These are phyloP conservation scores for Blastocystis hominis DNA, from an alignment of 352 stramenopile species.

Conservation along the genomic window DNA sequence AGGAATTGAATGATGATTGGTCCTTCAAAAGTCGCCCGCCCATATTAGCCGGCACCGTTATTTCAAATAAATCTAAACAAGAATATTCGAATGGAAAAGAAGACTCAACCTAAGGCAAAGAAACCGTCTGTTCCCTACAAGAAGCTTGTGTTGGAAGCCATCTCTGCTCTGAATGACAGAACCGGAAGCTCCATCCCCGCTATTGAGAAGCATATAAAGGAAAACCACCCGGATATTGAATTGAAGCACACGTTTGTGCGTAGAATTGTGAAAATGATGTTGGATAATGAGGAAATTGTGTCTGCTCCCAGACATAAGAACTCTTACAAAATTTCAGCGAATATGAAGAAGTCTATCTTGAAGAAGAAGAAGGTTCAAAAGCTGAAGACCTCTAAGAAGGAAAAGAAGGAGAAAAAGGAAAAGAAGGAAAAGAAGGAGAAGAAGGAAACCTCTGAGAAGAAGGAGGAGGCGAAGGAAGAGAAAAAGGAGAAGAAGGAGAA, in stretches of 20 bases:
- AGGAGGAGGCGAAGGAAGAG: slow-evolving; percentile 27
- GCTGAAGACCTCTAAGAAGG: slow-evolving; percentile 36
- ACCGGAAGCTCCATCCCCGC: slow-evolving; percentile 33
- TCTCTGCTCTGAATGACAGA: background rate
- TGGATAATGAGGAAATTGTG: slow-evolving; percentile 18
- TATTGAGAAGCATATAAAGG: slow-evolving; percentile 57
- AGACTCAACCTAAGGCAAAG: slow-evolving; percentile 34
- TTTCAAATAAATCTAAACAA: background rate
- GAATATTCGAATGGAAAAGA: background rate
- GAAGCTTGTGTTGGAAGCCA: slow-evolving; percentile 29
- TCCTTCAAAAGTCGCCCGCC: too few relatives aligned
- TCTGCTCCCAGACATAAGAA: background rate
- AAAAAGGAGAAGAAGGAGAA: slow-evolving; percentile 50
- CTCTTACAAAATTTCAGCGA: slow-evolving; percentile 31
- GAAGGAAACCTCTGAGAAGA: background rate
- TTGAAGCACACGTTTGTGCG: slow-evolving; percentile 42
- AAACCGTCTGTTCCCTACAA: slow-evolving; percentile 50
- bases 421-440: slow-evolving; percentile 45
- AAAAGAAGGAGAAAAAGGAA: background rate
- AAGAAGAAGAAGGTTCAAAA: slow-evolving; percentile 36
- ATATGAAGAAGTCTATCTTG: background rate
- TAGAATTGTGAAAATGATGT: slow-evolving; percentile 31
- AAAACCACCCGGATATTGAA: slow-evolving; percentile 26
- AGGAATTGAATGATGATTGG: background rate
- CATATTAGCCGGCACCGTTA: background rate